phyloP scores from a whole-genome alignment of 2,329 filamentous ascomycete species.

The Fusarium foetens region DNA sequence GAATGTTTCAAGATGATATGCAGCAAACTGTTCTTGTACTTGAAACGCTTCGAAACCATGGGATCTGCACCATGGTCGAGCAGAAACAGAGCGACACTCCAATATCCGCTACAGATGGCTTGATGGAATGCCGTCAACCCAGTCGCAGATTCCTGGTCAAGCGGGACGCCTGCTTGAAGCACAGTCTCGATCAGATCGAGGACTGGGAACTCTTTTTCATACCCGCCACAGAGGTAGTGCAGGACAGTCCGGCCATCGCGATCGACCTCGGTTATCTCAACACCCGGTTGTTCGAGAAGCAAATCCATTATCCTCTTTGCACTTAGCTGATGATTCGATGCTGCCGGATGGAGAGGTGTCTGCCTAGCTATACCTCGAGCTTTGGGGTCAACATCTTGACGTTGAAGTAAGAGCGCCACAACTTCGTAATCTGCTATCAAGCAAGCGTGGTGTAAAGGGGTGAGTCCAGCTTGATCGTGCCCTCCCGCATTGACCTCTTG shows the following conservation, averaged over 20 bases:
- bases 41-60: slow-evolving; percentile 1
- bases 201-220: not conserved
- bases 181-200: not conserved
- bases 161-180: not conserved
- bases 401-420: slow-evolving; percentile 2
- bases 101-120: not conserved
- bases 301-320: not conserved
- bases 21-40: slow-evolving; percentile 11
- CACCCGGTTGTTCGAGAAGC: not conserved
- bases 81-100: not conserved
- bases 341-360: slow-evolving; percentile 15
- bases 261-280: not conserved
- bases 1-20: slow-evolving; percentile 6
- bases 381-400: not conserved
- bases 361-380: not conserved
- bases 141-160: not conserved
- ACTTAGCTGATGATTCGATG: not conserved
- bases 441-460: slow-evolving; percentile 5
- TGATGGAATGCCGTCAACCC: slow-evolving; percentile 6
- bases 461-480: not conserved
- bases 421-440: not conserved
- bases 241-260: not conserved
- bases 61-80: slow-evolving; percentile 13
- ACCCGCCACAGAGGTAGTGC: slow-evolving; percentile 1
- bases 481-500: not conserved